phyloP scores from a whole-genome alignment of 1,284 basidiomycete genomes.

The Xerocomus amazonicus region DNA sequence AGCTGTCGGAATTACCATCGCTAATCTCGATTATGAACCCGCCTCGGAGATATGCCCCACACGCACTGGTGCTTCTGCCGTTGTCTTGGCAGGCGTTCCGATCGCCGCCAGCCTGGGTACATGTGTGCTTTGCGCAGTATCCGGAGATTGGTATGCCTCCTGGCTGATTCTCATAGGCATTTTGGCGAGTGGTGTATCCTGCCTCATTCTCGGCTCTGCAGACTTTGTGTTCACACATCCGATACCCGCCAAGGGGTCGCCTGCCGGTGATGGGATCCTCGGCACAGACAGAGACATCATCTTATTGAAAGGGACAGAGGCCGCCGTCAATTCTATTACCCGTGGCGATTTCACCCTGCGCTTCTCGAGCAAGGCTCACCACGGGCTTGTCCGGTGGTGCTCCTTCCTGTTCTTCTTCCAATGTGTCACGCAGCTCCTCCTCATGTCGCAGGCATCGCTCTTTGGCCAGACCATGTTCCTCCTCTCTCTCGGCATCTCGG shows the following conservation, averaged over 20 bases:
- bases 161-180: constrained; percentile 30
- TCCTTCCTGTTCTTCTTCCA: constrained; percentile 24
- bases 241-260: constrained; percentile 21
- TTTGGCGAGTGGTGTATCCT: constrained; percentile 26
- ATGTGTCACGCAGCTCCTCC: constrained; percentile 24
- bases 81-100: constrained; percentile 12
- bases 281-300: constrained; percentile 15
- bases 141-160: constrained; percentile 26
- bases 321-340: constrained; percentile 29
- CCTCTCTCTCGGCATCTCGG: constrained; percentile 24
- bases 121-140: constrained; percentile 13
- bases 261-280: constrained; percentile 26
- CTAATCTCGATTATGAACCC: constrained; percentile 14
- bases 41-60: constrained; percentile 6
- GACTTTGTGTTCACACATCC: constrained; percentile 22
- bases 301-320: constrained; percentile 22
- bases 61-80: not conserved
- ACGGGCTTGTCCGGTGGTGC: constrained; percentile 20
- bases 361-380: constrained; percentile 17
- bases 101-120: constrained; percentile 22
- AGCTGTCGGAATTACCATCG: constrained; percentile 18
- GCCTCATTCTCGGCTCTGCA: constrained; percentile 27
- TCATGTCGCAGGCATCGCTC: constrained; percentile 26
- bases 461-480: constrained; percentile 31
- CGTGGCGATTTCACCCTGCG: constrained; percentile 25